Conservation (phyloP, 352 stramenopile species). For the Porosira glacialis region DNA sequence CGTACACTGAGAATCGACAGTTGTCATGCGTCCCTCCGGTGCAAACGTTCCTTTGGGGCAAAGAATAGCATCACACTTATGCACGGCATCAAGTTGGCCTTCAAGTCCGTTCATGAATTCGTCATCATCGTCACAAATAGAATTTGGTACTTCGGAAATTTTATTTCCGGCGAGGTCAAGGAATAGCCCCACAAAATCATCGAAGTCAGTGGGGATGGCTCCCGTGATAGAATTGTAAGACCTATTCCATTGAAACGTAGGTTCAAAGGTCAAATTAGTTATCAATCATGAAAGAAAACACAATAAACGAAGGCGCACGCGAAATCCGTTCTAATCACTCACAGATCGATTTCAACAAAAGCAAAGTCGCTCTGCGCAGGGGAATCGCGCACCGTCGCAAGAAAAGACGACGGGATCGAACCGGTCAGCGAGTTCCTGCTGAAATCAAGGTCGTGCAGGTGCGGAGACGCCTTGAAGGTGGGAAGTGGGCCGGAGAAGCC, state of each 20-base stretch:
- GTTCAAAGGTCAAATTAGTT: too few species aligned
- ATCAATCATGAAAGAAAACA: neutral
- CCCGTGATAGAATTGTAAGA: conserved; percentile 57
- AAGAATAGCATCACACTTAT: conserved; percentile 62
- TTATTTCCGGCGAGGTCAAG: conserved; percentile 44
- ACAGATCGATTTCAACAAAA: conserved; percentile 50
- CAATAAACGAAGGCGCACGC: neutral
- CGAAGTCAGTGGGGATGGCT: conserved; percentile 36
- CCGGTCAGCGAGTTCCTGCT: conserved; percentile 55
- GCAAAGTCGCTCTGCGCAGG: conserved; percentile 41
- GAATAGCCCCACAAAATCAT: conserved; percentile 54
- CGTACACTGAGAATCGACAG: conserved; percentile 24
- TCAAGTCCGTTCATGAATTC: conserved; percentile 54
- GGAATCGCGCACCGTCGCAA: conserved; percentile 38
- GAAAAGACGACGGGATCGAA: conserved; percentile 51
- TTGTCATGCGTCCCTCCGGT: conserved; percentile 39
- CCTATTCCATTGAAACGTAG: conserved; percentile 24
- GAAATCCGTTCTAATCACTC: conserved; percentile 18
- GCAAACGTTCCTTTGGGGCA: conserved; percentile 48
- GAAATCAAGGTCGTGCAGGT: conserved; percentile 48
- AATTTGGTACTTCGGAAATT: conserved; percentile 45
- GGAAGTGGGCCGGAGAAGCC: conserved; percentile 56
- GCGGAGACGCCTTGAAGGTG: conserved; percentile 34
- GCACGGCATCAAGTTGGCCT: conserved; percentile 41
- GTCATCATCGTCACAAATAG: conserved; percentile 59